phyloP scores from a whole-genome alignment of 1,284 basidiomycete species.

The Pyrrhoderma noxium region DNA sequence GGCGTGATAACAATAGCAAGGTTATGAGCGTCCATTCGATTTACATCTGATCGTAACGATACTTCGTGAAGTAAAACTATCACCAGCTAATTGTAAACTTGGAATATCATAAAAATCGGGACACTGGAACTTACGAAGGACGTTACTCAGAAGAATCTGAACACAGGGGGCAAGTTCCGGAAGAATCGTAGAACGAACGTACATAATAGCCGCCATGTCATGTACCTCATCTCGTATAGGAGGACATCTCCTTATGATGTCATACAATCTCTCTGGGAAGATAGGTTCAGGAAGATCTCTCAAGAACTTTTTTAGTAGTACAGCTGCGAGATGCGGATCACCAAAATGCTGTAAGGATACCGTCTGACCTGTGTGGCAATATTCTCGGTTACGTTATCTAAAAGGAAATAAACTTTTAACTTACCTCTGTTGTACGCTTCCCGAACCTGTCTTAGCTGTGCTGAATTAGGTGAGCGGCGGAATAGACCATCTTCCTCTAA shows the following conservation, averaged over 20 bases:
- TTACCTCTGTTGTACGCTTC: constrained; percentile 75
- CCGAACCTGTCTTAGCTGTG: constrained; percentile 61
- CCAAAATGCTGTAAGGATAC: constrained; percentile 66
- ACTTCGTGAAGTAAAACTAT: constrained; percentile 76
- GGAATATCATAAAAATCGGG: not conserved
- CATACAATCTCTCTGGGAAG: constrained; percentile 63
- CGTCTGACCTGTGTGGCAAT: constrained; percentile 36
- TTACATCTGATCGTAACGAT: constrained; percentile 52
- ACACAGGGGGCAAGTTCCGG: constrained; percentile 60
- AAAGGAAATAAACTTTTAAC: constrained; percentile 5
- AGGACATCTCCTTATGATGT: constrained; percentile 62
- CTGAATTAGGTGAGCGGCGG: constrained; percentile 66
- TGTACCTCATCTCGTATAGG: constrained; percentile 41
- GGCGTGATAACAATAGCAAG: constrained; percentile 72
- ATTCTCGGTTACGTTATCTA: no score
- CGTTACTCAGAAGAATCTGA: constrained; percentile 65
- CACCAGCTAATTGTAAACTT: constrained; percentile 8
- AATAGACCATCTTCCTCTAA: constrained; percentile 74
- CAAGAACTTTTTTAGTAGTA: constrained; percentile 78
- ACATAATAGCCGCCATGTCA: constrained; percentile 50
- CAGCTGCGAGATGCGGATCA: constrained; percentile 76
- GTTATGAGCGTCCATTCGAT: constrained; percentile 80
- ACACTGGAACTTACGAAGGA: constrained; percentile 50
- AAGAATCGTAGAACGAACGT: constrained; percentile 60
- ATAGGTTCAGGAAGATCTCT: constrained; percentile 71